phyloP scores from a whole-genome alignment of 805 yeast genomes.

The Scheffersomyces amazonensis region DNA sequence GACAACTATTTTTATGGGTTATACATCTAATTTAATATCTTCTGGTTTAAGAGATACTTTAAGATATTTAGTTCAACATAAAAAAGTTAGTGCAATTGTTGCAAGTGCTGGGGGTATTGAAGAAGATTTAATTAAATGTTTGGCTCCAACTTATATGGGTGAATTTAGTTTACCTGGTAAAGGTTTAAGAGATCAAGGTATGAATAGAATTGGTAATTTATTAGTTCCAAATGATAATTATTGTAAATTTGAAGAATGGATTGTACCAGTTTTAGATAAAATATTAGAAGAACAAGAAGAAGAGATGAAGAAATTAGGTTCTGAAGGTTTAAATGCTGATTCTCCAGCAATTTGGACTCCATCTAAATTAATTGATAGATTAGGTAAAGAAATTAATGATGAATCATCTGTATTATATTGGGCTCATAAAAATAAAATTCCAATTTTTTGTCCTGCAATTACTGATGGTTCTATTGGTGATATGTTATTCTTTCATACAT shows the following conservation, averaged over 20 bases:
- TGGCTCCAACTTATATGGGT: slow-evolving; percentile 95
- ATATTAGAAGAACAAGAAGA: slow-evolving; percentile 87
- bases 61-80: slow-evolving; percentile 86
- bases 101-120: slow-evolving; percentile 99
- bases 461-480: slow-evolving; percentile 99
- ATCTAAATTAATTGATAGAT: slow-evolving; percentile 82
- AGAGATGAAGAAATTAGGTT: slow-evolving; percentile 49
- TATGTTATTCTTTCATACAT: slow-evolving; percentile 98
- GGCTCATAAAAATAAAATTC: slow-evolving; percentile 97
- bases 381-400: slow-evolving; percentile 93
- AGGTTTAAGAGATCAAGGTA: slow-evolving; percentile 85
- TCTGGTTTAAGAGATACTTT: slow-evolving; percentile 92
- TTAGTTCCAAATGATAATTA: slow-evolving; percentile 97
- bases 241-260: slow-evolving; percentile 98
- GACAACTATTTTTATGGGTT: slow-evolving; percentile 92
- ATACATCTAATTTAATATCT: slow-evolving; percentile 92
- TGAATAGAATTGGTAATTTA: slow-evolving; percentile 96
- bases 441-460: slow-evolving; percentile 94
- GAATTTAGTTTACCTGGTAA: slow-evolving; percentile 83
- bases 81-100: slow-evolving; percentile 91
- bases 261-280: slow-evolving; percentile 86
- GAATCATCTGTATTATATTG: slow-evolving; percentile 93
- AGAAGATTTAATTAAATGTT: slow-evolving; percentile 93
- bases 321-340: slow-evolving; percentile 58
- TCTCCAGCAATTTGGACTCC: slow-evolving; percentile 87